These are phyloP conservation scores for Daldinia grandis DNA, from an alignment of 495 filamentous ascomycete genomes.

Conservation along the genomic window DNA sequence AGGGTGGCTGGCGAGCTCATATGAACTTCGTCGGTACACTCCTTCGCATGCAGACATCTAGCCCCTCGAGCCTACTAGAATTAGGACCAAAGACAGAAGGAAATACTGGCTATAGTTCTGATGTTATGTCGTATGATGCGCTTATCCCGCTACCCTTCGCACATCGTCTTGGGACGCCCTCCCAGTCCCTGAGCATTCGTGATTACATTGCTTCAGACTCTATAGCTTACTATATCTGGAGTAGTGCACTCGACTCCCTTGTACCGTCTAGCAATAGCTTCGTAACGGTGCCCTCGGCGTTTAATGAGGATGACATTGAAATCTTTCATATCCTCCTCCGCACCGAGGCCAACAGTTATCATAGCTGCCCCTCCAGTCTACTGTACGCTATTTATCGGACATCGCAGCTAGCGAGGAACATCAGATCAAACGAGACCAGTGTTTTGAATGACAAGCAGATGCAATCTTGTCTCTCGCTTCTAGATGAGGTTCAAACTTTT, in stretches of 20 bases:
- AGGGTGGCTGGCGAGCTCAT: conserved; percentile 63
- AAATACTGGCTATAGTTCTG: neutral
- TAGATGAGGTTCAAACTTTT: conserved; percentile 45
- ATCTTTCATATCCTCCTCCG: conserved; percentile 49
- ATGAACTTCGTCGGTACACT: conserved; percentile 59
- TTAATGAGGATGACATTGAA: conserved; percentile 38
- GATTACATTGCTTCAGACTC: conserved; percentile 55
- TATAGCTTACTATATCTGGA: conserved; percentile 51
- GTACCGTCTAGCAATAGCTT: conserved; percentile 47
- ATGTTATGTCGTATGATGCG: conserved; percentile 25
- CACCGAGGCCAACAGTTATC: conserved; percentile 57
- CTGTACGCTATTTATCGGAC: conserved; percentile 49
- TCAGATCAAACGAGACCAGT: conserved; percentile 9
- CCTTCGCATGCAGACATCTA: conserved; percentile 39
- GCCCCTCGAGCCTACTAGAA: neutral
- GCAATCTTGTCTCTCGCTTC: conserved; percentile 39
- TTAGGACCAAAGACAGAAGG: neutral
- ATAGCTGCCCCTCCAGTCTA: conserved; percentile 55
- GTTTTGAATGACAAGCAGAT: conserved; percentile 27
- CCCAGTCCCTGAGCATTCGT: conserved; percentile 26
- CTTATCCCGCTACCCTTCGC: conserved; percentile 11
- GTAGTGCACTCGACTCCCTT: conserved; percentile 46
- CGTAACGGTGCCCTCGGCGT: conserved; percentile 13
- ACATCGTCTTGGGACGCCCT: conserved; percentile 1
- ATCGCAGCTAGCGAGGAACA: conserved; percentile 44